Evolutionary conservation across 129 eudicot species (phyloP), one percentile per base, ranked within the genome.

Genomic region (Helianthus tuberosus): DNA sequence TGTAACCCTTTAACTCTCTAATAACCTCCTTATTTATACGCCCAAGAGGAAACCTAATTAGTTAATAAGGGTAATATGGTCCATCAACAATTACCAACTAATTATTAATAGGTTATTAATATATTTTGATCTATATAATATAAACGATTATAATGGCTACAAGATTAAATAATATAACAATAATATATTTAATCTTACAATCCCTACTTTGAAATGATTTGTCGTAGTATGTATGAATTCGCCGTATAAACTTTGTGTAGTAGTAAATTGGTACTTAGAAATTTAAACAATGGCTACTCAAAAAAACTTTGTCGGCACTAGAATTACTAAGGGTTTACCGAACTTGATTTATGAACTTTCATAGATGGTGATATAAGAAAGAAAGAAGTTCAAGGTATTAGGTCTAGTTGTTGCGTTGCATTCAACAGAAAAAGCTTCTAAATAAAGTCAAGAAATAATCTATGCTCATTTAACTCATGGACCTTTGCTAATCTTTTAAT

Each of bases 401-500:
- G 43, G 44, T 59, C 46, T 70, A 61, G 72, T 50, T 70, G 82
- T 62, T 78, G 77, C n/a, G 82, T 62, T 62, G 15, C 82, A 71
- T 64, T 78, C 66, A 71, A 77, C 63, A 5, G 59, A 50, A 78
- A 71, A 27, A 8, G 72, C 59, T 71, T 63, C 27, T 11, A 63
- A 71, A 51, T 25, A 62, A 70, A 54, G 67, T 63, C 59, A 71
- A 78, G n/a, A 70, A 71, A 54, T 44, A 71, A 63, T 41, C 16
- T 32, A 62, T 52, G 50, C 77, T 52, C 77, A 71, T 71, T 78
- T 63, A 71, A 29, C 77, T 71, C 82, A 54, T 78, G 77, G 29
- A 71, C 50, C 39, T 70, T 32, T 71, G 58, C 49, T 58, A 67
- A 17, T 20, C 64, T 35, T 41, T 73, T 66, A 46, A 73, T 44